Base-by-base conservation (phyloP, 2,329 filamentous ascomycete species). In the Diaporthe caulivora region DNA sequence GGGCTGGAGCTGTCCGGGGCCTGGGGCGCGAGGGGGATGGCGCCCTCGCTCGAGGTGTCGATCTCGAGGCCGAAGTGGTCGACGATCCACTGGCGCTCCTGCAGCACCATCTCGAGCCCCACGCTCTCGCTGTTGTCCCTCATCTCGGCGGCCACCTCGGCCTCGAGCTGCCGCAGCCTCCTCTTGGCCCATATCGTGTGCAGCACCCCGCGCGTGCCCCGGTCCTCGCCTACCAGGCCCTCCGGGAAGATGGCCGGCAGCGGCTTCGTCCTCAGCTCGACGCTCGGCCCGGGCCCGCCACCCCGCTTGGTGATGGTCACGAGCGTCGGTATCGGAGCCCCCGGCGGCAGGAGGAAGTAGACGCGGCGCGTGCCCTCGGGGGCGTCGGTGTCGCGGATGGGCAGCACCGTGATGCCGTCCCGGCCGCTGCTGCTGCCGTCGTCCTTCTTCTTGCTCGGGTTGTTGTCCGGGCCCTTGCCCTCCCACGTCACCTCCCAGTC, bases 141-240 rank as follows among this genome's bases (percentile, higher is more conserved):
- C 80, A 92, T 89, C 84, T 97, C 95, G 10, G 86, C 85, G 13
- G 89, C 90, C 77, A 97, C 96, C 85, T 98, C 95, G 73, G 87
- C 87, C 68, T 95, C 90, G 62, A 98, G 85, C 75, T 93, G 92
- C 42, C 91, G 90, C 29, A 98, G 84, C 54, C 95, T 88, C 81
- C 94, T 92, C 86, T 95, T 95, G 24, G 94, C 95, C 95, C 95
- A 98, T 73, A 96, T 91, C 2, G 94, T 97, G 80, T 97, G 95
- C 74, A 98, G 83, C 2, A 97, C 94, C 1, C 95, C 95, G 76
- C 94, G 93, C 78, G 92, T 92, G 9, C 94, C 94, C 53, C 90
- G 87, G 17, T 90, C 90, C 29, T 90, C 92, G 4, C 89, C 88
- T 1, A 93, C 92, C 31, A 97, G 86, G 74, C 93, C 92, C 0